Conservation (phyloP, 2,329 filamentous ascomycete genomes). For the Truncatella angustata region DNA sequence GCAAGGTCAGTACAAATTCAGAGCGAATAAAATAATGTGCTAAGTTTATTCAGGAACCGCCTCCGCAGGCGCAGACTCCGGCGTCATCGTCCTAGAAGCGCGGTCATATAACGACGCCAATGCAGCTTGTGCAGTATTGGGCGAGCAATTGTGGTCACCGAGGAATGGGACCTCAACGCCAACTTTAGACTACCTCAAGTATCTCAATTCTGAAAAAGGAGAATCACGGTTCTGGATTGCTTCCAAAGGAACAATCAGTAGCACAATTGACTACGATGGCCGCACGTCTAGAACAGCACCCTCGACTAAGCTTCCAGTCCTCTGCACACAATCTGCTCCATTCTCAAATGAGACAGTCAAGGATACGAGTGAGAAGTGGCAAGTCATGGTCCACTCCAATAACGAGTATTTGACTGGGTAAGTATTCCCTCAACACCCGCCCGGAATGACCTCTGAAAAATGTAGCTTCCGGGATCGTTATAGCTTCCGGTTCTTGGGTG, state of each 20-base stretch:
- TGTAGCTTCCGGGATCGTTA: slow-evolving; percentile 23
- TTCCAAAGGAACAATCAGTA: slow-evolving; percentile 16
- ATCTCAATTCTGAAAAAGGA: slow-evolving; percentile 22
- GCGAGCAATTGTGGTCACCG: slow-evolving; percentile 38
- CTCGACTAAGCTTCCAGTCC: slow-evolving; percentile 26
- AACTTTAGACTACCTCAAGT: slow-evolving; percentile 35
- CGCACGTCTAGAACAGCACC: slow-evolving; percentile 15
- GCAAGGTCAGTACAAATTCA: slow-evolving; percentile 26
- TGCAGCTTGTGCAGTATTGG: slow-evolving; percentile 31
- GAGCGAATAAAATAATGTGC: neutral
- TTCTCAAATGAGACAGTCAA: slow-evolving; percentile 32
- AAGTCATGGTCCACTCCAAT: slow-evolving; percentile 35
- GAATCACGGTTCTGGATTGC: slow-evolving; percentile 36
- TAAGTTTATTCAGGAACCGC: slow-evolving; percentile 23
- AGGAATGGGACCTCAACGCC: slow-evolving; percentile 19
- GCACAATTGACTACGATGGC: slow-evolving; percentile 28
- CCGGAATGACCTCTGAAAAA: neutral
- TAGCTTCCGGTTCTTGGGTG: slow-evolving; percentile 47
- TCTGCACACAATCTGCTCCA: slow-evolving; percentile 44
- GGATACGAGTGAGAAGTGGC: slow-evolving; percentile 33
- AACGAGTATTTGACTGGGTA: slow-evolving; percentile 37
- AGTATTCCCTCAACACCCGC: neutral
- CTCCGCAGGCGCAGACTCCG: slow-evolving; percentile 30
- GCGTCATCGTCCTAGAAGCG: slow-evolving; percentile 33
- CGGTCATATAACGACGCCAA: slow-evolving; percentile 26